Evolutionary conservation across 257 asterid genomes (phyloP).

Genomic region (Ocimum tenuiflorum): DNA sequence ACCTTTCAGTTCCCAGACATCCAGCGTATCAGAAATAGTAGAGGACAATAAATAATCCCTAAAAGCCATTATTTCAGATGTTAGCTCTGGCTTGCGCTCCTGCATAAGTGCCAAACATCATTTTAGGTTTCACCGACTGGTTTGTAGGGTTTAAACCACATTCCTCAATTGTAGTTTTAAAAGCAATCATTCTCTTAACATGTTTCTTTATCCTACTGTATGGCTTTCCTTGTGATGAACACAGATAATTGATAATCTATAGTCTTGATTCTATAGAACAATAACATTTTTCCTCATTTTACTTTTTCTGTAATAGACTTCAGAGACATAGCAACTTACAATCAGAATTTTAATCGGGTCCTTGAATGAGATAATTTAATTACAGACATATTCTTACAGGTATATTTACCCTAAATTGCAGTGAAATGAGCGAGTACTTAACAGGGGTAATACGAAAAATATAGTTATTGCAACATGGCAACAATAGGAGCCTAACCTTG

Average conservation of each 20-base stretch:
- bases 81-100: constrained; percentile 93
- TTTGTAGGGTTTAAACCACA: not conserved
- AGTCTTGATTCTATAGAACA: not conserved
- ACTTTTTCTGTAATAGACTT: constrained; percentile 3
- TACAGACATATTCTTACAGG: not conserved
- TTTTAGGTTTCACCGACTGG: constrained; percentile 16
- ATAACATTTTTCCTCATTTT: not conserved
- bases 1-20: constrained; percentile 98
- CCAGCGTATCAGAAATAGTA: constrained; percentile 78
- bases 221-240: constrained; percentile 1
- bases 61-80: constrained; percentile 93
- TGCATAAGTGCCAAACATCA: constrained; percentile 33
- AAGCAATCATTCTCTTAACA: not conserved
- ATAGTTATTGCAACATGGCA: not conserved
- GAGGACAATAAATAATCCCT: constrained; percentile 91
- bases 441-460: not conserved
- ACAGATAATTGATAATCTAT: not conserved
- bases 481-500: no score
- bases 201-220: not conserved
- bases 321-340: not conserved
- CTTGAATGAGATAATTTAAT: not conserved
- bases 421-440: not conserved
- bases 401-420: constrained; percentile 4
- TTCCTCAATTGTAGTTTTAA: not conserved
- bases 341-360: not conserved